These are phyloP conservation scores for Caryopteris hybrid DNA, from an alignment of 305 asterid species.

Conservation along the genomic window DNA sequence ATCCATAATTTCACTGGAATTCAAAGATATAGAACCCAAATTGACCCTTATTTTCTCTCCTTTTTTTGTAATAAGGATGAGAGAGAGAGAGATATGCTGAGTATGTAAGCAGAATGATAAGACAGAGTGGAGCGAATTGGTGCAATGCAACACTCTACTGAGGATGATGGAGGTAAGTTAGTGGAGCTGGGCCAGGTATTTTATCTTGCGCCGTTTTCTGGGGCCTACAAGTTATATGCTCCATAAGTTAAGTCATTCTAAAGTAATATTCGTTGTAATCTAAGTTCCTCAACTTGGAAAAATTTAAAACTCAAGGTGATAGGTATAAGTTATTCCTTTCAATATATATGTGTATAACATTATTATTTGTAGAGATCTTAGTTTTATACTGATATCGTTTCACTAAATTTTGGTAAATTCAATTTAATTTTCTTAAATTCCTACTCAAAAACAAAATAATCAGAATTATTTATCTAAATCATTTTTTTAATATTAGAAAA, in stretches of 20 bases:
- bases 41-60: not conserved
- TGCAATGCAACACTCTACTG: conserved; percentile 2
- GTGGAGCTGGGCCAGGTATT: not conserved
- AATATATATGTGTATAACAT: too few species aligned
- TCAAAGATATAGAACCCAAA: not conserved
- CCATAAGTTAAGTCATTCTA: not conserved
- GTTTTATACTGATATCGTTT: too few species aligned
- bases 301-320: not conserved
- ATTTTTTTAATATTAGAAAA: too few species aligned
- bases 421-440: too few species aligned
- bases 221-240: conserved; percentile 3
- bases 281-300: not conserved
- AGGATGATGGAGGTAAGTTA: conserved; percentile 25
- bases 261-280: not conserved
- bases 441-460: too few species aligned
- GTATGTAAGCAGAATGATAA: conserved; percentile 18
- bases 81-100: conserved; percentile 15
- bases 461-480: too few species aligned
- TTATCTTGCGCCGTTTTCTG: conserved; percentile 24
- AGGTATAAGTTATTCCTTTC: not conserved
- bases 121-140: not conserved
- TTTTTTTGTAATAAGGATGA: not conserved
- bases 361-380: too few species aligned
- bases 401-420: too few species aligned
- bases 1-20: conserved; percentile 28